Base-by-base conservation (phyloP, 805 yeast species). In the Nakazawaea ernobii region DNA sequence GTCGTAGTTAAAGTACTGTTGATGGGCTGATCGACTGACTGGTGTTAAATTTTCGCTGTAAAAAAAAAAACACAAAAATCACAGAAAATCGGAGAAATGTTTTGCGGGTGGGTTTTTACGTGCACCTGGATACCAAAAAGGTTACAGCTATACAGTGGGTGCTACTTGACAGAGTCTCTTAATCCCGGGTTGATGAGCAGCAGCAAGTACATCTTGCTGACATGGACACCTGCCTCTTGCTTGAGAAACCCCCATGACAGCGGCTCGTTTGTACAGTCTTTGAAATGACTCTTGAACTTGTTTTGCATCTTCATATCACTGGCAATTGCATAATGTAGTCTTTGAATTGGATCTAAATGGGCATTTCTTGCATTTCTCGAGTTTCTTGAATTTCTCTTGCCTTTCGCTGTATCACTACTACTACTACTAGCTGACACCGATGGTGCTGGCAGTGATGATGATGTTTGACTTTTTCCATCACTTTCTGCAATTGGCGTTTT, bases 401-500 rank as follows among this genome's bases (percentile, higher is more conserved):
- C 8, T 8, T 32, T n/a, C 20, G 20, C 13, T 36, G 7, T 38
- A 32, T 20, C 32, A 38, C 32, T 26, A 15, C 32, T 7, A 13
- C 32, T 26, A 11, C 32, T 13, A 38, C 26, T 9, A 14, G n/a
- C n/a, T 20, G 39, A 6, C 11, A 36, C 24, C 24, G 24, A 5
- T 20, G 24, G 24, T 20, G 24, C n/a, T n/a, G n/a, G n/a, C n/a
- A n/a, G n/a, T n/a, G n/a, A n/a, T n/a, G n/a, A n/a, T n/a, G n/a
- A n/a, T n/a, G n/a, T n/a, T n/a, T n/a, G n/a, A n/a, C n/a, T n/a
- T n/a, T n/a, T n/a, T n/a, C n/a, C n/a, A n/a, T n/a, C n/a, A n/a
- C n/a, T n/a, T n/a, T n/a, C n/a, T 13, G 69, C 76, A n/a, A 68
- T 59, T 1, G 78, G 74, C 46, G 70, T 70, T 54, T 75, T 75